Evolutionary conservation across 768 basidiomycete species (phyloP), one percentile per base, ranked within the genome.

Genomic region (Serendipita vermifera): DNA sequence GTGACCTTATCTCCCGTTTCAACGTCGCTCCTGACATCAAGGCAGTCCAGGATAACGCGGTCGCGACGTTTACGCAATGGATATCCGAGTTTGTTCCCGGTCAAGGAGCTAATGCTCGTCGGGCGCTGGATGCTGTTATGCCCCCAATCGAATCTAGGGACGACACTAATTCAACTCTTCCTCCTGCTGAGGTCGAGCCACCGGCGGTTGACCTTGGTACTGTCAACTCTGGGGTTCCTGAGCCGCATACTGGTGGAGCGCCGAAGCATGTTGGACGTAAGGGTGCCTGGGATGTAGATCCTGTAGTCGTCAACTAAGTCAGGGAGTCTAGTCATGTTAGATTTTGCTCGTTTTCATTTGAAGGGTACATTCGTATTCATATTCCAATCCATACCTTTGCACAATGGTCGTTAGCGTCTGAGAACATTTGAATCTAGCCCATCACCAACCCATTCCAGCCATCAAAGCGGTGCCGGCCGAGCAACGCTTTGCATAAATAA

Each of bases 21-120:
- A 20, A 59, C 3, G 72, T 71, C 3, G 82, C 85, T 59, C 59
- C 73, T 15, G 78, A 77, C 1, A 69, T 85, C 36, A 63, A 65
- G 3, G 69, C 71, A 0, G 81, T 85, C 6, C 83, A 85, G 62
- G 61, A 66, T 33, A 66, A 77, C 36, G 81, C 69, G 0, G 67
- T 85, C 20, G 64, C 68, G 22, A 71, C 73, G 27, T 79, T 85
- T 65, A 74, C 74, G 61, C 64, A 51, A 2, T 85, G 83, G 83
- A 69, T 85, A n/a, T 62, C 70, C n/a, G 68, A 70, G 17, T 76
- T 51, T 26, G 46, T 51, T 7, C 46, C 35, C 35, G n/a, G n/a
- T n/a, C n/a, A n/a, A n/a, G n/a, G n/a, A n/a, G n/a, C 9, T 9
- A 36, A 36, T n/a, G n/a, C 9, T 9, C 35, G 35, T 9, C 9